Evolutionary conservation across 305 asterid genomes (phyloP).

Genomic region (Fraxinus sp.): DNA sequence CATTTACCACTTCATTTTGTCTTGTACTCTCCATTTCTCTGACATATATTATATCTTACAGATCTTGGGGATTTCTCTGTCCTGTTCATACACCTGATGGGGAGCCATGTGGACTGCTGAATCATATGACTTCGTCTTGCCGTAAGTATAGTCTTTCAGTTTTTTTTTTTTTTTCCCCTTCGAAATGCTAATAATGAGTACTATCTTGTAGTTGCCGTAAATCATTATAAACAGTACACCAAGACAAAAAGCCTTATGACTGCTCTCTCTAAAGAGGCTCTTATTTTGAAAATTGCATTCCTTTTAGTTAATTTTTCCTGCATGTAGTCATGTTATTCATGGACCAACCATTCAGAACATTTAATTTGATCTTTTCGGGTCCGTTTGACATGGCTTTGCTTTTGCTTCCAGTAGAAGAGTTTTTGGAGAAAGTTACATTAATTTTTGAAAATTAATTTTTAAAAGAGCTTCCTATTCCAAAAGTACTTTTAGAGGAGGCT

Average conservation of each 20-base stretch:
- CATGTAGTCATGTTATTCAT: background rate
- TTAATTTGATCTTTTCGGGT: background rate
- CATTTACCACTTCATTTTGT: background rate
- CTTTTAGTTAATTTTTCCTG: background rate
- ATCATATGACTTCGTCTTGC: conserved; percentile 86
- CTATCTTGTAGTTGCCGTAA: background rate
- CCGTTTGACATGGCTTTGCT: background rate
- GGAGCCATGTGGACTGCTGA: conserved; percentile 93
- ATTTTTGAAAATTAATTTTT: too few relatives aligned
- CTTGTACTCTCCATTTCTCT: background rate
- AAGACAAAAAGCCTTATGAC: background rate
- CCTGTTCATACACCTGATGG: conserved; percentile 99
- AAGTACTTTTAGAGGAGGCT: background rate
- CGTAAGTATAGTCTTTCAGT: conserved; percentile 53
- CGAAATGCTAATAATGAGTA: background rate
- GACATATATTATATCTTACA: conserved; percentile 29
- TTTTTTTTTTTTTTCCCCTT: background rate
- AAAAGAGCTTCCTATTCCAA: too few relatives aligned
- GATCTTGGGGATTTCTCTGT: conserved; percentile 96
- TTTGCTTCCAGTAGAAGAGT: too few relatives aligned
- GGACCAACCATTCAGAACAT: background rate
- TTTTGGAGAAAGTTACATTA: too few relatives aligned
- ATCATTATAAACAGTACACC: background rate
- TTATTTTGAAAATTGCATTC: background rate
- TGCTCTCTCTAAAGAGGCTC: background rate